A percentile compares a stretch with the other conserved stretches of the same genome.
Conservation (phyloP, 345 rosid species). For the Diplotaxis tenuifolia region DNA sequence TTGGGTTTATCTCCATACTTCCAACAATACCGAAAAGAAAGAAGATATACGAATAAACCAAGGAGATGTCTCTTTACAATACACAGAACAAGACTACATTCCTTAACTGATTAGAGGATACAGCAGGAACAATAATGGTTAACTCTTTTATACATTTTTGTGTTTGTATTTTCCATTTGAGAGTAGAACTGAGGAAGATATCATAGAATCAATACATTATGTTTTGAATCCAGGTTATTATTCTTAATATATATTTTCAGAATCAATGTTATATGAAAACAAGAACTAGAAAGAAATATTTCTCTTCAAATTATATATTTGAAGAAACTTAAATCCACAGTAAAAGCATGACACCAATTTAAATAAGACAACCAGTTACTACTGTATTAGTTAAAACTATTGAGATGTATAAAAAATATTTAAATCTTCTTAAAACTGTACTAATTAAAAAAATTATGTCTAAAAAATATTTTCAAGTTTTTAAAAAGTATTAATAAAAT, state of each 20-base stretch:
- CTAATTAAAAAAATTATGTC: too few relatives aligned
- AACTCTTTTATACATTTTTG: not conserved
- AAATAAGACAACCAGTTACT: too few relatives aligned
- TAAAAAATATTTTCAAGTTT: too few relatives aligned
- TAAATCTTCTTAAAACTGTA: too few relatives aligned
- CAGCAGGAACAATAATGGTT: not conserved
- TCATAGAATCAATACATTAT: not conserved
- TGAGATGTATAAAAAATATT: too few relatives aligned
- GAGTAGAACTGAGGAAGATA: conserved; percentile 13
- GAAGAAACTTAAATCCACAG: not conserved
- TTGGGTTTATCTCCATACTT: too few relatives aligned
- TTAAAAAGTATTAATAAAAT: too few relatives aligned
- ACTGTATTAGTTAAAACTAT: too few relatives aligned
- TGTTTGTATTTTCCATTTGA: conserved; percentile 3
- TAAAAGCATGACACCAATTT: conserved; percentile 18
- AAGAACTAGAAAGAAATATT: not conserved
- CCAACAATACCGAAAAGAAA: too few relatives aligned
- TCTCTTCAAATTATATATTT: not conserved
- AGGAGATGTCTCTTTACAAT: too few relatives aligned
- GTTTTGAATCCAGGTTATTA: not conserved
- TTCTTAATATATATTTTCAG: not conserved
- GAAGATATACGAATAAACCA: too few relatives aligned
- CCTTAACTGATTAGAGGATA: conserved; percentile 22
- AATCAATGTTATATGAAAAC: not conserved
- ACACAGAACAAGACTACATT: conserved; percentile 19